These are phyloP conservation scores for Exophiala dermatitidis DNA, from an alignment of 2,329 filamentous ascomycete species.

Conservation along the genomic window DNA sequence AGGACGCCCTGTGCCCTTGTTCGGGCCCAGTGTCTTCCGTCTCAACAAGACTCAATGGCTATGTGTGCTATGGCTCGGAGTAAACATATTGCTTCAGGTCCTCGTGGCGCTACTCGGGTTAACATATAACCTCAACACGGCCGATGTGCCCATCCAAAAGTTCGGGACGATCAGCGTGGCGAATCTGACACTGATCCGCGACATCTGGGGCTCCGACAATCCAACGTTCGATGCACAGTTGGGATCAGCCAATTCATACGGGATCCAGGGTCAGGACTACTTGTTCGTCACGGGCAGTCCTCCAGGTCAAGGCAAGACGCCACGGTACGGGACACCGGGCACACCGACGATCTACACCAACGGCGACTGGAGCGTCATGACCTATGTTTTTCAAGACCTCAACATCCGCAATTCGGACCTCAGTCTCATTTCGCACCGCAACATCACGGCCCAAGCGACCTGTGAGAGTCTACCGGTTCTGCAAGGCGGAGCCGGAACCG, in stretches of 20 bases:
- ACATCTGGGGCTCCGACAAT: conserved; percentile 14
- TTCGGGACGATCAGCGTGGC: conserved; percentile 95
- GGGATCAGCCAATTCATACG: conserved; percentile 21
- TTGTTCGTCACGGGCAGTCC: conserved; percentile 9
- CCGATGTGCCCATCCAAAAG: conserved; percentile 55
- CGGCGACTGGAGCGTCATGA: conserved; percentile 11
- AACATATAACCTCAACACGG: conserved; percentile 24
- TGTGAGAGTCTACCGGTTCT: conserved; percentile 12
- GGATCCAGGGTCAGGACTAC: conserved; percentile 24
- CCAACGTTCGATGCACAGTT: conserved; percentile 14
- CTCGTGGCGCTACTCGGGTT: conserved; percentile 24
- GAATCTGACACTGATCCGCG: conserved; percentile 72
- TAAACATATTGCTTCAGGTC: conserved; percentile 22
- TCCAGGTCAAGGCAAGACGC: conserved; percentile 9
- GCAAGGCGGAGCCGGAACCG: background rate
- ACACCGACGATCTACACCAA: conserved; percentile 18
- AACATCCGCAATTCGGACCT: conserved; percentile 12
- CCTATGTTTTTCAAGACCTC: conserved; percentile 20
- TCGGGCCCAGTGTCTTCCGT: conserved; percentile 1
- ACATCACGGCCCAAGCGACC: conserved; percentile 11
- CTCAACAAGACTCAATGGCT: conserved; percentile 23
- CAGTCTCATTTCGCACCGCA: conserved; percentile 15
- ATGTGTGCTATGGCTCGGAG: conserved; percentile 19
- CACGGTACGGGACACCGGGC: conserved; percentile 13
- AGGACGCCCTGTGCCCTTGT: no score